Evolutionary conservation across 306 rosid species (phyloP).

Genomic region (Cicer pinnatifidum): DNA sequence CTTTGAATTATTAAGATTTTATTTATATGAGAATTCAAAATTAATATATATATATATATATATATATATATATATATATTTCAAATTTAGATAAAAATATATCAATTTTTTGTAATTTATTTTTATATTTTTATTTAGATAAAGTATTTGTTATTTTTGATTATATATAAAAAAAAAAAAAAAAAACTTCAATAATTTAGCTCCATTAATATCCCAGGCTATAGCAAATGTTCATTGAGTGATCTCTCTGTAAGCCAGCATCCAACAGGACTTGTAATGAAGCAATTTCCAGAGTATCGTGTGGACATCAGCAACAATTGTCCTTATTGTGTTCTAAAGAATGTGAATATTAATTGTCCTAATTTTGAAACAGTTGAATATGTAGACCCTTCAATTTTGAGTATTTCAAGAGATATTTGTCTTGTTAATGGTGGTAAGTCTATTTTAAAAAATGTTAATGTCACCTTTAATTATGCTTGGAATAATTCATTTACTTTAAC

Average conservation of each 20-base stretch:
- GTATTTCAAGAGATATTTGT: constrained; percentile 18
- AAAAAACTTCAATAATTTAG: background rate
- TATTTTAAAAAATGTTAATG: background rate
- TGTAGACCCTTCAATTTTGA: constrained; percentile 45
- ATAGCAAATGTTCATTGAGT: constrained; percentile 21
- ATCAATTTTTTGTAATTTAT: too few species aligned
- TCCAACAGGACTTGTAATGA: constrained; percentile 31
- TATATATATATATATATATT: too few species aligned
- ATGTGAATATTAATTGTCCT: constrained; percentile 36
- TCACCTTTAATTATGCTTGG: constrained; percentile 46
- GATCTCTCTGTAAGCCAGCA: constrained; percentile 40
- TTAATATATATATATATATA: too few species aligned
- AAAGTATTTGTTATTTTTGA: too few species aligned
- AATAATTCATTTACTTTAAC: background rate
- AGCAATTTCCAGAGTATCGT: background rate
- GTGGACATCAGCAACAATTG: constrained; percentile 50
- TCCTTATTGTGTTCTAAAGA: constrained; percentile 32
- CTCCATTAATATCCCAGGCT: background rate
- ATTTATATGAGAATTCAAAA: too few species aligned
- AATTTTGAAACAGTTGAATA: constrained; percentile 45
- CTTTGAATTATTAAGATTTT: too few species aligned
- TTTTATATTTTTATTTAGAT: too few species aligned
- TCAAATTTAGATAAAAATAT: too few species aligned
- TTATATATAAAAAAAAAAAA: too few species aligned
- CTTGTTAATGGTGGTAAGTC: constrained; percentile 46